Conservation (phyloP, 2,329 filamentous ascomycete species). For the Ophiostoma ips region DNA sequence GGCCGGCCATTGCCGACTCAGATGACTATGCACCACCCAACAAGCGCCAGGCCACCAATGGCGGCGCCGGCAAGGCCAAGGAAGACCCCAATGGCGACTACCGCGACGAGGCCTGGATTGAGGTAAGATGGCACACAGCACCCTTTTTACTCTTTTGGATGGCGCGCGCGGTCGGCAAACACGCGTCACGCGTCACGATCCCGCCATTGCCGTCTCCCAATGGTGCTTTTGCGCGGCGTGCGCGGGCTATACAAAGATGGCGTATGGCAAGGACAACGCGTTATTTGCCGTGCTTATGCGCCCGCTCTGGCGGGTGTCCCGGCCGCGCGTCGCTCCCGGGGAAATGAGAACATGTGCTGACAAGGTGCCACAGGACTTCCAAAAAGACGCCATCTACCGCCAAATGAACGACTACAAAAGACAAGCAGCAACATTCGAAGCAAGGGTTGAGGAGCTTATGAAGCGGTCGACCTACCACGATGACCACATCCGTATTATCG, state of each 20-base stretch:
- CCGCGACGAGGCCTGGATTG: conserved; percentile 48
- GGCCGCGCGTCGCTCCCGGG: too few species aligned
- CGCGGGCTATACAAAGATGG: too few species aligned
- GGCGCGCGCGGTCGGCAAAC: too few species aligned
- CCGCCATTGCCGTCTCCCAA: too few species aligned
- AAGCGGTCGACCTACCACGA: conserved; percentile 73
- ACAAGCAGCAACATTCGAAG: conserved; percentile 69
- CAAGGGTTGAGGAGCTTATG: conserved; percentile 64
- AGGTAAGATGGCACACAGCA: conserved; percentile 41
- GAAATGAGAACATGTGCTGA: conserved; percentile 15
- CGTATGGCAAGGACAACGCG: too few species aligned
- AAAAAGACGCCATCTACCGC: conserved; percentile 92
- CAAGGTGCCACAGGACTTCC: conserved; percentile 50
- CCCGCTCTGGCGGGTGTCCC: too few species aligned
- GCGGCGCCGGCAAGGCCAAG: conserved; percentile 42
- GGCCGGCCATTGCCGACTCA: conserved; percentile 65
- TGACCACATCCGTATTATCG: conserved; percentile 79
- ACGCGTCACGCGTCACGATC: background rate
- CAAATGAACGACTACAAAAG: conserved; percentile 98
- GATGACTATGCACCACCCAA: conserved; percentile 78
- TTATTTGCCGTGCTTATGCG: too few species aligned
- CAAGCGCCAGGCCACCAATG: conserved; percentile 87
- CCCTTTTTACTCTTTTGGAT: too few species aligned
- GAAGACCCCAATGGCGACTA: conserved; percentile 33
- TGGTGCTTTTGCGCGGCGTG: too few species aligned